A percentile compares a stretch with the other conserved stretches of the same genome.
Conservation (phyloP, 2,329 filamentous ascomycete genomes). For the Orbilia oligospora region DNA sequence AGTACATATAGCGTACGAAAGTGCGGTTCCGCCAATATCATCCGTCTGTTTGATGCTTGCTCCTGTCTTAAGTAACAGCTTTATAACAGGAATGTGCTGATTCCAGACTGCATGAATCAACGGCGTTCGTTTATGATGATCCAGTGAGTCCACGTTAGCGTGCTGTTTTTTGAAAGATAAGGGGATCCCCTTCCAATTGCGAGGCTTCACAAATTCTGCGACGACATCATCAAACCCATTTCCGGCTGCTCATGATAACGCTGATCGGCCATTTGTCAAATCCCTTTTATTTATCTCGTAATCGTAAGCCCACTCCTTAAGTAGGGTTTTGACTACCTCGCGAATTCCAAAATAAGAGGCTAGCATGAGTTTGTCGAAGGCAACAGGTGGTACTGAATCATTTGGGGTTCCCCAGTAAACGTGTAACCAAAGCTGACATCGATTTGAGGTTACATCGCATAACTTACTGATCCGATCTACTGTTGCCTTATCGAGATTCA, state of each 20-base stretch:
- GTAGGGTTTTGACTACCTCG: not conserved
- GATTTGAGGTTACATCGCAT: not conserved
- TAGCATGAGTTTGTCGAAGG: no score
- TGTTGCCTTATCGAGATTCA: no score
- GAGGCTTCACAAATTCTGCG: not conserved
- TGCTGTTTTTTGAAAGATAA: not conserved
- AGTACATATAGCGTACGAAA: constrained; percentile 5
- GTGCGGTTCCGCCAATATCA: constrained; percentile 7
- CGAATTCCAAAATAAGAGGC: no score
- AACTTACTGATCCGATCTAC: no score
- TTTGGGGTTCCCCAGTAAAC: no score
- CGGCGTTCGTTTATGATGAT: not conserved
- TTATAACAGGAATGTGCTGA: not conserved
- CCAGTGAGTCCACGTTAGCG: not conserved
- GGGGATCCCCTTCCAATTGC: not conserved
- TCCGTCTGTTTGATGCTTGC: not conserved
- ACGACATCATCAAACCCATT: constrained; percentile 3
- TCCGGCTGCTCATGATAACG: constrained; percentile 45
- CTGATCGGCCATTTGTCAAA: constrained; percentile 5
- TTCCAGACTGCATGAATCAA: not conserved
- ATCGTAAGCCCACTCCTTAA: not conserved
- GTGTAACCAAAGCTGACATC: no score
- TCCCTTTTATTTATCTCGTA: constrained; percentile 8
- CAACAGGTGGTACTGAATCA: no score
- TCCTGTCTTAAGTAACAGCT: not conserved